These are phyloP conservation scores for Isabelozyma gotoi DNA, from an alignment of 805 yeast genomes.

Conservation along the genomic window DNA sequence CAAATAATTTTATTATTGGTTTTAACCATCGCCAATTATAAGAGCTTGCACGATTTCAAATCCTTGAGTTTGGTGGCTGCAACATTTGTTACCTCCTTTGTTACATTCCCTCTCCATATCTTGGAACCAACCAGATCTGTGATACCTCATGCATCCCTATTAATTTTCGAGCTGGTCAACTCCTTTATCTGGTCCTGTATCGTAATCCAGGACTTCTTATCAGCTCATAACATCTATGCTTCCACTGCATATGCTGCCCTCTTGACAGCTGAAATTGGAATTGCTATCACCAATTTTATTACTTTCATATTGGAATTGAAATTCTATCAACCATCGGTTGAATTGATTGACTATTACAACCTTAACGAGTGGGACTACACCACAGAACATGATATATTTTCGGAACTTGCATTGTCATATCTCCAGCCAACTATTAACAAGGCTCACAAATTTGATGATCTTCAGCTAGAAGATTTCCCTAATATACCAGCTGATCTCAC, in stretches of 20 bases:
- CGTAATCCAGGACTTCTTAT: conserved; percentile 17
- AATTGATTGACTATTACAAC: conserved; percentile 16
- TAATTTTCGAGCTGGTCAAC: conserved; percentile 37
- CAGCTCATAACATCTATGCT: conserved; percentile 12
- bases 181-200: conserved; percentile 9
- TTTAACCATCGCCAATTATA: conserved; percentile 7
- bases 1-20: conserved; percentile 10
- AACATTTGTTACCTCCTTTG: conserved; percentile 2
- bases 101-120: conserved; percentile 43
- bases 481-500: conserved; percentile 10
- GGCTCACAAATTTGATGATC: conserved; percentile 10
- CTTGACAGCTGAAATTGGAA: conserved; percentile 10
- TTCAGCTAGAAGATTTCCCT: conserved; percentile 12
- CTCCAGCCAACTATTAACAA: conserved; percentile 11
- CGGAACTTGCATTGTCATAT: conserved; percentile 13
- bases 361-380: conserved; percentile 7
- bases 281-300: conserved; percentile 13
- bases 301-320: conserved; percentile 15
- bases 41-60: conserved; percentile 3
- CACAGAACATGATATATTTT: conserved; percentile 10
- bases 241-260: conserved; percentile 2
- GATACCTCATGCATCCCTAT: conserved; percentile 35
- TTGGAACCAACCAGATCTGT: conserved; percentile 42
- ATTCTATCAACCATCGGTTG: conserved; percentile 17
- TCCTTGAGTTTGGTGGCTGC: conserved; percentile 6